phyloP scores from a whole-genome alignment of 768 basidiomycete species.

The Guyanaporus albipodus region DNA sequence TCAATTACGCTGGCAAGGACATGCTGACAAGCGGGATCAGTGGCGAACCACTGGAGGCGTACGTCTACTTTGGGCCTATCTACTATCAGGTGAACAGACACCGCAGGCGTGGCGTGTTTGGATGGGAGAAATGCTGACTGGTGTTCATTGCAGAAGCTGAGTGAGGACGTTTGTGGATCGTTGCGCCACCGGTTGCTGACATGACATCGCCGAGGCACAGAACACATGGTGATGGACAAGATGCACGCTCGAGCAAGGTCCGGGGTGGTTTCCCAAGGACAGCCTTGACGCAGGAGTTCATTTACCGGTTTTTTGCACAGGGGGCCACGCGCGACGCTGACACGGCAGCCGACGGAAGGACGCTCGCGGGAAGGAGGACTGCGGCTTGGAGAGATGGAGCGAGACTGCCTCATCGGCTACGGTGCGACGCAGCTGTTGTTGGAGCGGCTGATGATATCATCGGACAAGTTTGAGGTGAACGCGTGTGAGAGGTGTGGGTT shows the following conservation, averaged over 20 bases:
- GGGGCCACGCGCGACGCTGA: constrained; percentile 93
- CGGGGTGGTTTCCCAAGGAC: constrained; percentile 22
- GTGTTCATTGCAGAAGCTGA: constrained; percentile 71
- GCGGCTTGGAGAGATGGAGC: constrained; percentile 98
- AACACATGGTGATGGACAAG: constrained; percentile 99
- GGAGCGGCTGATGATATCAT: constrained; percentile 98
- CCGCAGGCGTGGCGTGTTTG: too few relatives aligned
- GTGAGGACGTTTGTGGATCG: constrained; percentile 45
- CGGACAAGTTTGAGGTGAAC: constrained; percentile 96
- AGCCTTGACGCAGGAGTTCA: neutral
- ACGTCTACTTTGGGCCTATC: constrained; percentile 98
- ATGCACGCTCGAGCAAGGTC: constrained; percentile 98
- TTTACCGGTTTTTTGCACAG: constrained; percentile 38
- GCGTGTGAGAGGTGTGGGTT: constrained; percentile 93
- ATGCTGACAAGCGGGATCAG: constrained; percentile 98
- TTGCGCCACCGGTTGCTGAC: constrained; percentile 9
- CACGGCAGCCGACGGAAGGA: constrained; percentile 97
- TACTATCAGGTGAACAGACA: constrained; percentile 80
- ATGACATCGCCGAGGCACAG: constrained; percentile 36
- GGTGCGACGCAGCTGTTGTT: constrained; percentile 97
- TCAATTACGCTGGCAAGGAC: constrained; percentile 98
- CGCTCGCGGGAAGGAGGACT: constrained; percentile 96
- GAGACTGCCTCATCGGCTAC: constrained; percentile 96
- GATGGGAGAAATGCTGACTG: too few relatives aligned
- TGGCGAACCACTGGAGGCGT: constrained; percentile 92